Evolutionary conservation across 164 flowering plant species (phyloP), one percentile per base, ranked within the genome.

Genomic region (Chloranthus sessilifolius): DNA sequence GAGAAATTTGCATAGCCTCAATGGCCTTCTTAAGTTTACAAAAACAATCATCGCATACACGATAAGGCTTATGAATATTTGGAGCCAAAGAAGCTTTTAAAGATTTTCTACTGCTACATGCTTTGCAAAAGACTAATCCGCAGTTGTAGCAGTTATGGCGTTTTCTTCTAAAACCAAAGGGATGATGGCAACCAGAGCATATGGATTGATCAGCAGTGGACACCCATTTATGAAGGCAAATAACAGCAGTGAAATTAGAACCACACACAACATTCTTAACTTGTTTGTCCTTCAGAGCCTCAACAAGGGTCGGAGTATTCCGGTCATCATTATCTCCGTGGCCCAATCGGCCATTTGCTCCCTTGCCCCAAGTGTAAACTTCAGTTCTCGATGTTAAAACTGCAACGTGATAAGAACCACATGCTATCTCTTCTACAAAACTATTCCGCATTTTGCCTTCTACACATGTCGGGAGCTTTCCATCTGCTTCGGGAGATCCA

Each of bases 111-210:
- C 72, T 74, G 70, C 88, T 88, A 63, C 98, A 92, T 47, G 77
- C 75, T 60, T 82, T 83, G 86, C 98, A 92, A 54, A 82, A 82
- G 11, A 79, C 88, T 19, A 86, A 69, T n/a, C 98, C 98, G 64
- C 98, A 91, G 54, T 91, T 87, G 63, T 91, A 91, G 65, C 98
- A 92, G 54, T 92, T 88, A 61, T 92, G 98, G 5, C 96, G 85
- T 62, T 85, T 88, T 63, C 96, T 74, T 68, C 82, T 72, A 60
- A 92, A 84, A 50, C 77, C 74, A 60, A 92, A 92, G 23, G 74
- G 73, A 47, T 71, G 74, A 35, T 56, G 94, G 57, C 98, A 92
- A 39, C 82, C 81, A 31, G 87, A 78, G 71, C 98, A 92, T 9
- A 70, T 28, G 29, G 89, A 79, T 35, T 84, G 76, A 50, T 92